Conservation (phyloP, 768 basidiomycete species). For the Vishniacozyma victoriae region DNA sequence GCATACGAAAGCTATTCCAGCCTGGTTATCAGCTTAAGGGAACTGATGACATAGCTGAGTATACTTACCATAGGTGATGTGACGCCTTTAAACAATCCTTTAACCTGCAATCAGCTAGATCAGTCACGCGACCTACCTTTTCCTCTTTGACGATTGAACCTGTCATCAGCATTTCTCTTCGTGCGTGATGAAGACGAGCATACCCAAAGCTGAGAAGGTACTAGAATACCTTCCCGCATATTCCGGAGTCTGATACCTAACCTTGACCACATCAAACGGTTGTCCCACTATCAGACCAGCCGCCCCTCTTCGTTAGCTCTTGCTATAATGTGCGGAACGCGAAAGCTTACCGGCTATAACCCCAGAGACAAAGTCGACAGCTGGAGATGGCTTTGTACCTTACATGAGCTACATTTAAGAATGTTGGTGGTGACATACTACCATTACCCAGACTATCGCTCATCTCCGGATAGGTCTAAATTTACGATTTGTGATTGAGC, state of each 20-base stretch:
- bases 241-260: slow-evolving; percentile 45
- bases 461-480: too few relatives aligned
- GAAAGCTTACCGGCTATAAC: slow-evolving; percentile 59
- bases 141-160: slow-evolving; percentile 42
- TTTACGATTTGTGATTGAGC: too few relatives aligned
- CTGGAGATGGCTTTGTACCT: slow-evolving; percentile 52
- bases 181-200: neutral
- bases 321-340: too few relatives aligned
- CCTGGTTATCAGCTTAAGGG: slow-evolving; percentile 13
- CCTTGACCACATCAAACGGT: slow-evolving; percentile 65
- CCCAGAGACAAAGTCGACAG: slow-evolving; percentile 72
- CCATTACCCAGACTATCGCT: too few relatives aligned
- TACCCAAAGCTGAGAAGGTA: slow-evolving; percentile 40
- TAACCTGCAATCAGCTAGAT: slow-evolving; percentile 12
- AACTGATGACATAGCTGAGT: neutral
- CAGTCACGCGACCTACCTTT: slow-evolving; percentile 20
- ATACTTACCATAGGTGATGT: slow-evolving; percentile 67
- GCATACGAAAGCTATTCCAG: slow-evolving; percentile 45
- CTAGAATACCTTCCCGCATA: slow-evolving; percentile 38
- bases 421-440: too few relatives aligned
- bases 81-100: slow-evolving; percentile 46
- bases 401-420: too few relatives aligned
- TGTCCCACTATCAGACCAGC: slow-evolving; percentile 65
- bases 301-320: slow-evolving; percentile 50
- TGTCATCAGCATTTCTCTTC: too few relatives aligned